These are phyloP conservation scores for Corymbia citriodora DNA, from an alignment of 441 rosid species.

Conservation along the genomic window DNA sequence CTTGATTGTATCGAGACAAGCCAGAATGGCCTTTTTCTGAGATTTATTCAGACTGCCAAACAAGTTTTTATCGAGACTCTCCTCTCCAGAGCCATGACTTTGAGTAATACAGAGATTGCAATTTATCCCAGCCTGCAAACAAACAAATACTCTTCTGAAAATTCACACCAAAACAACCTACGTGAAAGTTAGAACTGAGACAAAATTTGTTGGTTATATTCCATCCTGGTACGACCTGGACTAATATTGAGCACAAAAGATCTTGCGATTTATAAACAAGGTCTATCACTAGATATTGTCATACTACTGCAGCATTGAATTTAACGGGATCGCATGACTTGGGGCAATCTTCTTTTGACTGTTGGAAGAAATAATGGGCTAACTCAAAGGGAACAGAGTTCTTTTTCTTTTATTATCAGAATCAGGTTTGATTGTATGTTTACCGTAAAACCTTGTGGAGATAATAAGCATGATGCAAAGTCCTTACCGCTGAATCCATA, in stretches of 20 bases:
- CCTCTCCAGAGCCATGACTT: not conserved
- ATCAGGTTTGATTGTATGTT: not conserved
- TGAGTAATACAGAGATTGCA: conserved; percentile 10
- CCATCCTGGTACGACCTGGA: not conserved
- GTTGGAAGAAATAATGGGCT: not conserved
- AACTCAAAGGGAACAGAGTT: not conserved
- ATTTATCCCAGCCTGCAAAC: conserved; percentile 18
- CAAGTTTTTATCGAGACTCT: not conserved
- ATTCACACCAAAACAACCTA: not conserved
- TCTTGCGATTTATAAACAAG: not conserved
- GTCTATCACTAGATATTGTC: not conserved
- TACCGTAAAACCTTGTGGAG: not conserved
- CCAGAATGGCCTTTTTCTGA: conserved; percentile 27
- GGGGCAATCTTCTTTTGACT: not conserved
- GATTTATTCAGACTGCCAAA: conserved; percentile 26
- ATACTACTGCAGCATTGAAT: not conserved
- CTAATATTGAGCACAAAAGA: not conserved
- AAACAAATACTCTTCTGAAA: not conserved
- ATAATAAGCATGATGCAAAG: not conserved
- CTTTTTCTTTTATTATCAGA: not conserved
- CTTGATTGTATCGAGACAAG: conserved; percentile 15
- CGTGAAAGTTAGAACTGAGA: not conserved
- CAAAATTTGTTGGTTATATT: not conserved
- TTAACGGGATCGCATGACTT: not conserved
- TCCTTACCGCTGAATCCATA: conserved; percentile 24